These are phyloP conservation scores for Xylaria sp. DNA, from an alignment of 2,329 filamentous ascomycete genomes.

Conservation along the genomic window DNA sequence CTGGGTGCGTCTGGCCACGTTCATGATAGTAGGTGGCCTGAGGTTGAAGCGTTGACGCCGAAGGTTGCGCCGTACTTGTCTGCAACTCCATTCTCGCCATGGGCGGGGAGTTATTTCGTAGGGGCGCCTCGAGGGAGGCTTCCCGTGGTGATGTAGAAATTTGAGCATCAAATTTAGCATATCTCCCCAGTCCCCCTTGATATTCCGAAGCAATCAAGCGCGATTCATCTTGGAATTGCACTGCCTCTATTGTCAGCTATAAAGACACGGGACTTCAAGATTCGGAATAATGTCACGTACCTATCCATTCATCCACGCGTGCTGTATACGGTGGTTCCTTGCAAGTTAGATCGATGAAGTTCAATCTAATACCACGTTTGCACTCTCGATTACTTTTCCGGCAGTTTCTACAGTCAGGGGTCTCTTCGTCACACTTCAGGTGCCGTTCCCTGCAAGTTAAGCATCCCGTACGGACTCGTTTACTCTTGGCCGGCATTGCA, in stretches of 20 bases:
- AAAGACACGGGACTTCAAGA: not conserved
- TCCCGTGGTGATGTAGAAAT: constrained; percentile 46
- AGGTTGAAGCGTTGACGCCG: constrained; percentile 40
- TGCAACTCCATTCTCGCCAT: constrained; percentile 41
- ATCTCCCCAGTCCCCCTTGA: constrained; percentile 78
- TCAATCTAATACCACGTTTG: constrained; percentile 86
- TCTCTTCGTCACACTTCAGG: constrained; percentile 87
- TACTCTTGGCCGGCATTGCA: constrained; percentile 69
- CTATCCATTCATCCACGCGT: constrained; percentile 72
- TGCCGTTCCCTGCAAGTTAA: constrained; percentile 90
- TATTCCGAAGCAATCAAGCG: constrained; percentile 92
- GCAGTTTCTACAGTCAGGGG: constrained; percentile 77
- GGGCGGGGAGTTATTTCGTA: constrained; percentile 42
- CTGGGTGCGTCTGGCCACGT: constrained; percentile 40
- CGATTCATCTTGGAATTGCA: constrained; percentile 90
- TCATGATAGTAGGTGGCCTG: constrained; percentile 47
- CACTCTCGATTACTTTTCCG: constrained; percentile 87
- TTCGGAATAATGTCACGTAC: constrained; percentile 51
- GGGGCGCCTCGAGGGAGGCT: constrained; percentile 44
- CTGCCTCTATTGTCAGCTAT: constrained; percentile 51
- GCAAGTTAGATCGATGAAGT: constrained; percentile 88
- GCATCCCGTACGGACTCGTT: constrained; percentile 88
- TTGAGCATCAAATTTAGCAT: constrained; percentile 66
- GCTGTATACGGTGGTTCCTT: constrained; percentile 73
- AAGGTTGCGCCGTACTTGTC: constrained; percentile 41